Percentiles rank a stretch among this genome's conserved stretches.
These are phyloP conservation scores for Fomes fomentarius DNA, from an alignment of 1,284 basidiomycete species.

Conservation along the genomic window DNA sequence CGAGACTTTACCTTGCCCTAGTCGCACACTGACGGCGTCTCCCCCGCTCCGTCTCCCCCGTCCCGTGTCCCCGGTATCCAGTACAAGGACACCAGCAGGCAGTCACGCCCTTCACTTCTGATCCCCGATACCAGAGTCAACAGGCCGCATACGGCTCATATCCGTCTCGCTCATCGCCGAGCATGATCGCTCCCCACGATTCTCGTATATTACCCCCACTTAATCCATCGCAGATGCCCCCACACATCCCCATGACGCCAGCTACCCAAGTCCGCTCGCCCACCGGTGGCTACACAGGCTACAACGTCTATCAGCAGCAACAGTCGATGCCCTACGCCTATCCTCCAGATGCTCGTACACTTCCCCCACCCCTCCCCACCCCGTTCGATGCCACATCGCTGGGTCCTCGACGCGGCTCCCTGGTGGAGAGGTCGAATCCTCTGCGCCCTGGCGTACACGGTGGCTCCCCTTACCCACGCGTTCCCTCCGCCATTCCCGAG, in stretches of 20 bases:
- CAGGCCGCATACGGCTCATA: conserved; percentile 48
- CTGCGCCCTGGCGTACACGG: conserved; percentile 34
- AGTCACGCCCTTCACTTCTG: conserved; percentile 34
- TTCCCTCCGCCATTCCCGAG: conserved; percentile 32
- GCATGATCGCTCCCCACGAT: conserved; percentile 46
- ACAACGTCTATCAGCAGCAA: conserved; percentile 28
- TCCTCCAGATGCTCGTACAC: conserved; percentile 33
- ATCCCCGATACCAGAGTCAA: conserved; percentile 57
- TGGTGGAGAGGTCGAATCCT: conserved; percentile 34
- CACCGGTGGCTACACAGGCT: conserved; percentile 28
- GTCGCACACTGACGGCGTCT: conserved; percentile 19
- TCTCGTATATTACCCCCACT: conserved; percentile 53
- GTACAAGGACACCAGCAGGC: conserved; percentile 30
- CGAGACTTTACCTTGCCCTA: conserved; percentile 22
- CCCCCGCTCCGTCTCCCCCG: conserved; percentile 14
- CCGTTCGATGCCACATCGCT: too few species aligned
- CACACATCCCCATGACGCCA: conserved; percentile 27
- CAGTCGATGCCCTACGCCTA: conserved; percentile 27
- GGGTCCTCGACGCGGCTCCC: conserved; percentile 32
- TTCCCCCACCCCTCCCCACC: conserved; percentile 34
- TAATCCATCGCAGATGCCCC: conserved; percentile 33
- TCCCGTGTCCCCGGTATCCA: conserved; percentile 20
- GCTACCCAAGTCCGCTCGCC: conserved; percentile 32
- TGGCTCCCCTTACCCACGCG: conserved; percentile 45
- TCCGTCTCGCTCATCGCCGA: conserved; percentile 49